Base-by-base conservation (phyloP, 352 stramenopile genomes). In the Phytophthora sansomeana region DNA sequence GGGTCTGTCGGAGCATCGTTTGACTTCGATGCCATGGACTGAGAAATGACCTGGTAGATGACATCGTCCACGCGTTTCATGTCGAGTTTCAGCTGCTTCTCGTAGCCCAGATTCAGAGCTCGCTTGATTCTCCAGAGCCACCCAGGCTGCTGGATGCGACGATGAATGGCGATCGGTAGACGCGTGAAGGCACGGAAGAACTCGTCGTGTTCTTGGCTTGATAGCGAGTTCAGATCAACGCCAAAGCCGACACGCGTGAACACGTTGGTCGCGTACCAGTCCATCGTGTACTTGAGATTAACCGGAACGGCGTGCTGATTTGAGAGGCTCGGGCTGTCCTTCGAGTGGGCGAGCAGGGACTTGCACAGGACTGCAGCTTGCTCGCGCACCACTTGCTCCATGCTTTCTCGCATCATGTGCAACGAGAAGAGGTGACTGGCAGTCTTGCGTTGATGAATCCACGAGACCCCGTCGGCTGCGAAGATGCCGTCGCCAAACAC, bases 361-460 rank as follows among this genome's bases (percentile, higher is more conserved):
- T 69, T 29, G 30, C 76, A 81, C 33, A 89, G 48, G 4, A 64
- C 55, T 28, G 48, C 32, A n/a, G 72, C 57, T 39, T 90, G 60
- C 26, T 74, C 60, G n/a, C 71, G 49, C 41, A 89, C 72, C 9
- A 75, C 73, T 41, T 62, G 28, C 44, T 76, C 63, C 77, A 90
- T 87, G 43, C 70, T 73, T 47, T 84, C 76, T 13, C 75, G 74
- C 69, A 89, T 81, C 65, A 83, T 78, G 33, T 73, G 68, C 35
- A 85, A 76, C 24, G 84, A 94, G 33, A 97, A 96, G 9, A 98
- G 87, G 58, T 97, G 92, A 43, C 86, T 96, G 46, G 89, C 85
- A 13, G 73, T 87, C 53, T 93, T 93, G 56, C 87, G 83, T 56
- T 95, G 89, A 24, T 81, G 56, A 11, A 79, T 67, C 89, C 87